Conservation (phyloP, 2,329 filamentous ascomycete genomes). For the Fusarium burgessii region DNA sequence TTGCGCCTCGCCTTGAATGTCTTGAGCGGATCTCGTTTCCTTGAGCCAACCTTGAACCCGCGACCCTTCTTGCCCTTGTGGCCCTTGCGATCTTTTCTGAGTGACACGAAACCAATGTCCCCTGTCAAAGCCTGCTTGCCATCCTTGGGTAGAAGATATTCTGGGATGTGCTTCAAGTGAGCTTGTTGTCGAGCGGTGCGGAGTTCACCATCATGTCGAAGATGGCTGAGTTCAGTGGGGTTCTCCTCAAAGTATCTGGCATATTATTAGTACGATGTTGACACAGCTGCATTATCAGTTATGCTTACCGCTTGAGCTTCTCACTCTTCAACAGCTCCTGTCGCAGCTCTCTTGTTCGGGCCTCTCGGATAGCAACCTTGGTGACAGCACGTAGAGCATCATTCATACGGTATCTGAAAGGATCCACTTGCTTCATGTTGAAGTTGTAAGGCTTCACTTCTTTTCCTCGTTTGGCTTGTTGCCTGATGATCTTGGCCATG, state of each 20-base stretch:
- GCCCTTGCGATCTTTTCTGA: conserved; percentile 68
- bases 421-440: conserved; percentile 92
- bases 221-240: conserved; percentile 85
- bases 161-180: conserved; percentile 93
- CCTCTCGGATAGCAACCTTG: conserved; percentile 88
- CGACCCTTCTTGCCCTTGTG: conserved; percentile 59
- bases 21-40: conserved; percentile 86
- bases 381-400: conserved; percentile 93
- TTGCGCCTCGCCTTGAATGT: conserved; percentile 79
- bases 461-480: conserved; percentile 82
- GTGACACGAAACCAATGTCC: conserved; percentile 82
- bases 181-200: conserved; percentile 85
- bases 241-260: conserved; percentile 92
- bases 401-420: conserved; percentile 94
- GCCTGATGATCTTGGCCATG: conserved; percentile 80
- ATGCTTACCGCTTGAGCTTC: conserved; percentile 78
- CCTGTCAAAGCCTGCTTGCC: conserved; percentile 75
- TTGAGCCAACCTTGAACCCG: conserved; percentile 64
- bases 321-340: conserved; percentile 94
- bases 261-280: conserved; percentile 4
- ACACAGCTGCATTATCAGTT: no score
- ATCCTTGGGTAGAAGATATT: conserved; percentile 87
- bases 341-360: conserved; percentile 85
- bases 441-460: conserved; percentile 93
- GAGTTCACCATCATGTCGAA: conserved; percentile 91